Evolutionary conservation across 2,329 filamentous ascomycete genomes (phyloP), one percentile per base, ranked within the genome.

Genomic region (Penicillium sp.): DNA sequence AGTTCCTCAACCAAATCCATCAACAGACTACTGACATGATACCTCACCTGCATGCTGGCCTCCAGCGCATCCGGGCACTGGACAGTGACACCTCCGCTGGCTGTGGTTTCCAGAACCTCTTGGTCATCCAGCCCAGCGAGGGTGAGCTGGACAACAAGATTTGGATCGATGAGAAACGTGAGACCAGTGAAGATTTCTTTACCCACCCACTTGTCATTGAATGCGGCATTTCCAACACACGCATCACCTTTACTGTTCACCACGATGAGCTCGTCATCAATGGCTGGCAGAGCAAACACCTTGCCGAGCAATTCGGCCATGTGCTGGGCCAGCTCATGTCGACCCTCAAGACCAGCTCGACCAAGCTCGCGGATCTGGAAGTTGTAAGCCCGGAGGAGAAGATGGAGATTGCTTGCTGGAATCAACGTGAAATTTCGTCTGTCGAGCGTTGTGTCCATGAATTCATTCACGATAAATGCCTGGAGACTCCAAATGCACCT

Each of bases 131-230:
- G 54, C 65, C 70, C 2, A 67, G 61, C 8, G 68, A 75, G 37
- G 63, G 63, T 0, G 56, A 62, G 0, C 55, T 72, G 11, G 57
- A 70, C 51, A 64, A 64, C 15, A 58, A 64, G 1, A 63, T 76
- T 10, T 76, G 74, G 74, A 61, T 63, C 17, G 58, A 68, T 15
- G 67, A 73, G 60, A 65, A 70, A 25, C 84, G 87, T 61, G 82
- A 84, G 1, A 85, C 84, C 0, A 81, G 83, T 48, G 86, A 88
- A 64, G 79, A 81, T 59, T 83, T 83, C 68, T 82, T 82, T 55
- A 81, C 80, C 0, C 88, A 88, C 68, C 82, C 86, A 1, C 81
- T 90, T 35, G 88, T 89, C 78, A 75, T 89, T 20, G 86, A 88
- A 43, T 89, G 86, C 70, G 86, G 83, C 4, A 75, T 88, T 5